Percentiles rank a stretch among this genome's conserved stretches.
Conservation (phyloP, 345 rosid species). For the Litchi chinensis region DNA sequence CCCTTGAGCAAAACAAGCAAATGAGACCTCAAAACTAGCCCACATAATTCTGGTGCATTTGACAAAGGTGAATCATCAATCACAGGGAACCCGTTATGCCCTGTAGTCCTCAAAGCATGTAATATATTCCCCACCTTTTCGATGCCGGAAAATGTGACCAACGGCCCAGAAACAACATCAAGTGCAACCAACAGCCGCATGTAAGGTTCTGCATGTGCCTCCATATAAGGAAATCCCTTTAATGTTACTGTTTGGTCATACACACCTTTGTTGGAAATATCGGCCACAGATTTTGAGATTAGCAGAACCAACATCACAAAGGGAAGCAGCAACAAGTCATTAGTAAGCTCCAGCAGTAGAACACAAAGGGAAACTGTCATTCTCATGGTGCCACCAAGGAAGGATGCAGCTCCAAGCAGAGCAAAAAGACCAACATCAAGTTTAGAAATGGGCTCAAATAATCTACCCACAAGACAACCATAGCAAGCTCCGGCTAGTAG, state of each 20-base stretch:
- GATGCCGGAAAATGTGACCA: constrained; percentile 55
- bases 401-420: constrained; percentile 74
- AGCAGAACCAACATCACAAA: constrained; percentile 77
- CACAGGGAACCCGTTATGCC: constrained; percentile 73
- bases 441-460: constrained; percentile 46
- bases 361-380: constrained; percentile 79
- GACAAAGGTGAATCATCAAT: constrained; percentile 65
- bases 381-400: constrained; percentile 79
- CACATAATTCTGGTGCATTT: constrained; percentile 58
- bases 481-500: constrained; percentile 69
- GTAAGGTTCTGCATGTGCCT: constrained; percentile 72
- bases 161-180: constrained; percentile 62
- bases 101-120: constrained; percentile 46
- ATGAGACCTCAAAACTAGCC: constrained; percentile 66
- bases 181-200: constrained; percentile 61
- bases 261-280: constrained; percentile 63
- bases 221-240: constrained; percentile 71
- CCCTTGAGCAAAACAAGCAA: constrained; percentile 62
- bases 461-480: constrained; percentile 63
- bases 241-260: constrained; percentile 63
- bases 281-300: constrained; percentile 67
- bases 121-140: constrained; percentile 61
- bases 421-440: constrained; percentile 70
- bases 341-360: constrained; percentile 71
- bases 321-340: constrained; percentile 64